These are phyloP conservation scores for Penicillium sp. DNA, from an alignment of 2,329 filamentous ascomycete genomes.

Conservation along the genomic window DNA sequence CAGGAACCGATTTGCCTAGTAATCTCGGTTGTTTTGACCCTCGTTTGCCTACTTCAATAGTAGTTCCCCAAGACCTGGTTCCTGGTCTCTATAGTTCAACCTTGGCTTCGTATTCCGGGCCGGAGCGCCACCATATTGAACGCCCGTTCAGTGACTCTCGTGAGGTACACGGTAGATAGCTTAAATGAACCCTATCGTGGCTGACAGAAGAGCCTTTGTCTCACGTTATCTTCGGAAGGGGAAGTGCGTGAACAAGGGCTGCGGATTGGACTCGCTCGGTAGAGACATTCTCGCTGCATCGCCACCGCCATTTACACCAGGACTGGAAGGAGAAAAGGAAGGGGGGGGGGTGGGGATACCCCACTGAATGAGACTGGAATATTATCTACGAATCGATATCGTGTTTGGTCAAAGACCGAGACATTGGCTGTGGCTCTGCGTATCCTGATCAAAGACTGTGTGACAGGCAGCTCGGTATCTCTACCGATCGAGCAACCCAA, in stretches of 20 bases:
- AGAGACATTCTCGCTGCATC: background rate
- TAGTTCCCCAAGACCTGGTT: background rate
- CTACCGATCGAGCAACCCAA: background rate
- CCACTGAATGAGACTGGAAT: background rate
- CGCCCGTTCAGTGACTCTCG: background rate
- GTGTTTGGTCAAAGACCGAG: background rate
- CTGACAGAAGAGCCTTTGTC: background rate
- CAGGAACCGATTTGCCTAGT: background rate
- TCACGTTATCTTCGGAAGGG: background rate
- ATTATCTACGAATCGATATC: background rate
- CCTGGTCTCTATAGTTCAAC: background rate
- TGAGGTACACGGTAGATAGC: background rate
- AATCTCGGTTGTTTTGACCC: background rate
- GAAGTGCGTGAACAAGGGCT: background rate
- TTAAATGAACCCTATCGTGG: background rate
- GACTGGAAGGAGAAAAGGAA: background rate
- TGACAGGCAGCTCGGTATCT: background rate
- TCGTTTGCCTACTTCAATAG: constrained; percentile 6
- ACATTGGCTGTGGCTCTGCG: too few species aligned
- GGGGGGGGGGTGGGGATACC: background rate
- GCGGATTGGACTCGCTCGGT: background rate
- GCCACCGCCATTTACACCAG: background rate
- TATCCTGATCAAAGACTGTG: background rate
- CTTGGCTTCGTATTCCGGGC: background rate
- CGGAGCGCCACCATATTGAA: background rate